Percentiles rank a stretch among this genome's conserved stretches.
phyloP scores from a whole-genome alignment of 371 early-diverging fungal genomes.

The Circinella umbellata region DNA sequence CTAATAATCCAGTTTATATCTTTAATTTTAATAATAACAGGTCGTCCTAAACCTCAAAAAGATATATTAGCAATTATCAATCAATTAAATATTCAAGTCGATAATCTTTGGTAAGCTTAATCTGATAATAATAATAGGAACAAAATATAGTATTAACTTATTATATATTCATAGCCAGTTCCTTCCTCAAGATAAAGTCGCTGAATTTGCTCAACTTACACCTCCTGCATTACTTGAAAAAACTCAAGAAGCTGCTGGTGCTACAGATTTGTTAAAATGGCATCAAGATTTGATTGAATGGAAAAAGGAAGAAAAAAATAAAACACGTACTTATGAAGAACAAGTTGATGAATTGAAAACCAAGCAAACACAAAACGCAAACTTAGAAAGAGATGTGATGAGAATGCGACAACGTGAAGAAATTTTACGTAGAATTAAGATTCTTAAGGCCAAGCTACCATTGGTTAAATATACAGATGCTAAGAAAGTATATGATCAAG shows the following conservation, averaged over 20 bases:
- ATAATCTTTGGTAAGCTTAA: constrained; percentile 87
- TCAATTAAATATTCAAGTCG: constrained; percentile 87
- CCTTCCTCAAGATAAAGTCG: constrained; percentile 94
- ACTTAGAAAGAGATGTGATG: constrained; percentile 75
- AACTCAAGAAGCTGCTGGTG: constrained; percentile 88
- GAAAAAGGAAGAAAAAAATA: constrained; percentile 64
- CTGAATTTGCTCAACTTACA: constrained; percentile 90
- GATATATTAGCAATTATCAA: constrained; percentile 67
- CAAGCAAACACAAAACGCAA: constrained; percentile 62
- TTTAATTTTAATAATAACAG: not conserved
- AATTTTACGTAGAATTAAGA: constrained; percentile 37
- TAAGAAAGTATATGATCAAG: constrained; percentile 55
- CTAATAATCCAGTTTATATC: too few species aligned
- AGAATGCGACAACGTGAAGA: constrained; percentile 74
- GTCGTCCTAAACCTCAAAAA: constrained; percentile 48
- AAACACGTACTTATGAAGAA: constrained; percentile 59
- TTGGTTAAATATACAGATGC: constrained; percentile 68
- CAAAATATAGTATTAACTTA: too few species aligned
- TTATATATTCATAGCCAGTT: constrained; percentile 73
- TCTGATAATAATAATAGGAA: too few species aligned
- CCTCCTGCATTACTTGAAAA: constrained; percentile 77
- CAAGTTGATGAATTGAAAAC: constrained; percentile 45
- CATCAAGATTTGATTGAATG: constrained; percentile 72
- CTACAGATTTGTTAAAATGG: constrained; percentile 60
- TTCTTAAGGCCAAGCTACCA: constrained; percentile 62